These are phyloP conservation scores for Cordyceps tenuipes DNA, from an alignment of 2,329 filamentous ascomycete species.

Conservation along the genomic window DNA sequence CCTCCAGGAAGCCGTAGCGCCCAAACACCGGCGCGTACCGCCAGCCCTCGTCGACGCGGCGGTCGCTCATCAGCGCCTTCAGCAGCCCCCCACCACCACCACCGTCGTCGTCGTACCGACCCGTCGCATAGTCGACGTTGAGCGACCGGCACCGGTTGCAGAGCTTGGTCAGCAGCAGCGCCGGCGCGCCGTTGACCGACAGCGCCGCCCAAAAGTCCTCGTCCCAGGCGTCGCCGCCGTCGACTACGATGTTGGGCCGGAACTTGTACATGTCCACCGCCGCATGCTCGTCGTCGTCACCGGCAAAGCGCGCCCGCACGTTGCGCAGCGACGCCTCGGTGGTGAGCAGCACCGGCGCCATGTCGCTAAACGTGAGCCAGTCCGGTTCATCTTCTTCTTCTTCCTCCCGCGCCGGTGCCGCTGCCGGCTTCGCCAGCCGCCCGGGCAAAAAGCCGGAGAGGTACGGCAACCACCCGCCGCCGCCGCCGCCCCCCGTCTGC, in stretches of 20 bases:
- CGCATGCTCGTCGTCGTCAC: slow-evolving; percentile 26
- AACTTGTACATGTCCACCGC: slow-evolving; percentile 58
- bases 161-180: slow-evolving; percentile 57
- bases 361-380: slow-evolving; percentile 63
- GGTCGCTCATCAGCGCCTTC: slow-evolving; percentile 62
- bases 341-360: slow-evolving; percentile 65
- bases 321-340: slow-evolving; percentile 62
- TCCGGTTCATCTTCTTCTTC: slow-evolving; percentile 24
- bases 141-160: slow-evolving; percentile 61
- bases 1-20: slow-evolving; percentile 55
- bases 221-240: slow-evolving; percentile 47
- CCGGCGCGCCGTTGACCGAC: slow-evolving; percentile 28
- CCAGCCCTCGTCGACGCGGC: slow-evolving; percentile 59
- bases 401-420: not conserved
- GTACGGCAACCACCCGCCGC: slow-evolving; percentile 30
- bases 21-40: slow-evolving; percentile 67
- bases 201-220: slow-evolving; percentile 68
- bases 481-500: slow-evolving; percentile 23
- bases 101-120: slow-evolving; percentile 51
- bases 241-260: slow-evolving; percentile 64
- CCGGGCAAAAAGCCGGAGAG: slow-evolving; percentile 26
- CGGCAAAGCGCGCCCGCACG: slow-evolving; percentile 49
- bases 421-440: not conserved
- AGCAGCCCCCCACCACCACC: too few relatives aligned
- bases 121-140: slow-evolving; percentile 64